These are phyloP conservation scores for Eucalyptus marginata DNA, from an alignment of 345 rosid genomes.

Conservation along the genomic window DNA sequence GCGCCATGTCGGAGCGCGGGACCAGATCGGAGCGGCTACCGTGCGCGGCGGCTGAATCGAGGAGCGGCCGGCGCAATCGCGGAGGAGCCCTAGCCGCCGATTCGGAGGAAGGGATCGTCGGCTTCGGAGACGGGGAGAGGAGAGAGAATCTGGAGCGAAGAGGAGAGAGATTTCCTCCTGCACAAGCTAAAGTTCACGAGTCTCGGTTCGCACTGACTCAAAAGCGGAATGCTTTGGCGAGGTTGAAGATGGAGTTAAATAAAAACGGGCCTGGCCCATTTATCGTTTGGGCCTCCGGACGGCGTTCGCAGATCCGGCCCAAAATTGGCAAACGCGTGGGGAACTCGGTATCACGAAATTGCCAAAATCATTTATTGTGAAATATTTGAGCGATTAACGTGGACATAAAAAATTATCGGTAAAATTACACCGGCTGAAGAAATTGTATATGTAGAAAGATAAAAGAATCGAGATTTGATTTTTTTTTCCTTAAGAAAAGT, in stretches of 20 bases:
- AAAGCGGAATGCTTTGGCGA: background rate
- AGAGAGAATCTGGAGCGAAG: background rate
- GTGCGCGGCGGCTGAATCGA: background rate
- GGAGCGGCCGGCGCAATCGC: background rate
- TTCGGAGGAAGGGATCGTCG: background rate
- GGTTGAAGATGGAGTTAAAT: background rate
- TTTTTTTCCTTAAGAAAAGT: too few relatives aligned
- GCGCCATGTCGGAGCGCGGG: conserved; percentile 15
- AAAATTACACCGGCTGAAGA: background rate
- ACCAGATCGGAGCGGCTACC: background rate
- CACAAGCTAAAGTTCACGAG: background rate
- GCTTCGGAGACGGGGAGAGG: background rate
- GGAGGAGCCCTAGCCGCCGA: background rate
- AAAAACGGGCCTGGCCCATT: background rate
- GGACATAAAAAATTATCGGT: background rate
- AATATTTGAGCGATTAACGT: too few relatives aligned
- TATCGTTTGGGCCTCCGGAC: background rate
- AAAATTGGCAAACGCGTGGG: background rate
- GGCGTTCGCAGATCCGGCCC: background rate
- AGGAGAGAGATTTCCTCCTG: background rate
- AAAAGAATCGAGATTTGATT: background rate
- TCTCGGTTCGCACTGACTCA: background rate
- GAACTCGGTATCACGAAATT: background rate
- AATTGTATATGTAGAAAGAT: background rate
- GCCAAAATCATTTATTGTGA: background rate